Percentiles rank a stretch among this genome's conserved stretches.
Evolutionary conservation across 1,284 basidiomycete species (phyloP).

Genomic region (Athelia psychrophila): DNA sequence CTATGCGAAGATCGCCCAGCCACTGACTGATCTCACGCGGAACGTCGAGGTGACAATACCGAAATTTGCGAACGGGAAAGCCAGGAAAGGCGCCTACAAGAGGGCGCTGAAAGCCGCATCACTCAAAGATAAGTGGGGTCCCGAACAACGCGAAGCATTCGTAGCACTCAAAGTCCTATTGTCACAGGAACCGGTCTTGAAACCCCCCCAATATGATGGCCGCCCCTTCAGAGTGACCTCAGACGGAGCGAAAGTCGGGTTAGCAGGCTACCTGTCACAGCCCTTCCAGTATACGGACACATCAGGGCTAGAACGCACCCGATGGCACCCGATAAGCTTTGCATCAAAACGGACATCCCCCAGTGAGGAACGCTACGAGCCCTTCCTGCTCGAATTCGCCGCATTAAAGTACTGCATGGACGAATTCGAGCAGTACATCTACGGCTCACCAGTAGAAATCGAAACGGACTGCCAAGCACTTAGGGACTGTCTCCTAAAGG

Average conservation of each 20-base stretch:
- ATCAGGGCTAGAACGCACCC: background rate
- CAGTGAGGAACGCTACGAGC: conserved; percentile 10
- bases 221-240: conserved; percentile 3
- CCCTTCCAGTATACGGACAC: background rate
- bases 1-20: background rate
- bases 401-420: conserved; percentile 13
- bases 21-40: conserved; percentile 1
- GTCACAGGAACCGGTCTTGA: conserved; percentile 11
- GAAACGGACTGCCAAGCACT: conserved; percentile 17
- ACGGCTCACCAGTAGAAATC: conserved; percentile 12
- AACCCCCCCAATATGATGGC: conserved; percentile 3
- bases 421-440: conserved; percentile 11
- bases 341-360: conserved; percentile 13
- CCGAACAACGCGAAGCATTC: conserved; percentile 10
- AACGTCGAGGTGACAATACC: background rate
- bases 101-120: conserved; percentile 2
- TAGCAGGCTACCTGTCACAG: background rate
- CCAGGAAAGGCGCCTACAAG: background rate
- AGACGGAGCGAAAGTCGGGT: background rate
- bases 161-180: conserved; percentile 10
- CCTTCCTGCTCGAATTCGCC: conserved; percentile 16
- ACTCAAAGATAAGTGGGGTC: conserved; percentile 6
- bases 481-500: background rate
- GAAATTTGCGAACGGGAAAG: background rate
- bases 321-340: background rate